These are phyloP conservation scores for Talaromyces atroroseus DNA, from an alignment of 2,329 filamentous ascomycete genomes.

Conservation along the genomic window DNA sequence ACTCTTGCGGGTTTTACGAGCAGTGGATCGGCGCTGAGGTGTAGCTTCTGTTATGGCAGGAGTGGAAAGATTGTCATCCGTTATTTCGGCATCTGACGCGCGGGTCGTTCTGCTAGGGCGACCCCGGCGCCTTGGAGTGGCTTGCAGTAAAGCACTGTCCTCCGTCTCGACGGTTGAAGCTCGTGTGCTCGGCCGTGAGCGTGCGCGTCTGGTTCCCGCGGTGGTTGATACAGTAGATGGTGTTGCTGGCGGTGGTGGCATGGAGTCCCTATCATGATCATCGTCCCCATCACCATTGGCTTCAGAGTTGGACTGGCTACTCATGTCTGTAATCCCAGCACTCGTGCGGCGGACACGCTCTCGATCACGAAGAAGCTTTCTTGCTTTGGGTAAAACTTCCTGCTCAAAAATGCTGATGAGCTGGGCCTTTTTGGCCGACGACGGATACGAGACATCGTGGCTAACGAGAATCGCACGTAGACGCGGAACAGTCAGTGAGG, in stretches of 20 bases:
- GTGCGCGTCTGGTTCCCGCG: constrained; percentile 50
- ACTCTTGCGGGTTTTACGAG: constrained; percentile 49
- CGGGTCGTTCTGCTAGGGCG: constrained; percentile 29
- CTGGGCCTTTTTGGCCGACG: constrained; percentile 85
- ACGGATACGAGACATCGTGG: constrained; percentile 79
- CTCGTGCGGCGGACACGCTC: constrained; percentile 79
- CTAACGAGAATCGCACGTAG: constrained; percentile 86
- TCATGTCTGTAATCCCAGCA: constrained; percentile 70
- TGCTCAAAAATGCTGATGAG: constrained; percentile 79
- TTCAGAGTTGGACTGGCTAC: constrained; percentile 59
- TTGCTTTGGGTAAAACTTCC: constrained; percentile 70
- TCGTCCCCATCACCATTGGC: constrained; percentile 61
- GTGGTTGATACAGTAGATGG: constrained; percentile 45
- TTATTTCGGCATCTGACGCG: constrained; percentile 27
- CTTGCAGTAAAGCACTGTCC: constrained; percentile 24
- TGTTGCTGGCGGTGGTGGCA: constrained; percentile 41
- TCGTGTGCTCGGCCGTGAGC: constrained; percentile 47
- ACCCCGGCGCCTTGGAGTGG: constrained; percentile 25
- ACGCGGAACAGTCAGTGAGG: constrained; percentile 75
- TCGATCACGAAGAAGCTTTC: constrained; percentile 67
- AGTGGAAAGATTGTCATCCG: constrained; percentile 27
- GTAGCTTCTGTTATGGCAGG: constrained; percentile 31
- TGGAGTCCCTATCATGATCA: constrained; percentile 43
- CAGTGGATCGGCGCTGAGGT: constrained; percentile 40
- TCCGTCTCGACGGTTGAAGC: constrained; percentile 36